Conservation (phyloP, 306 rosid species). For the Delonix regia region DNA sequence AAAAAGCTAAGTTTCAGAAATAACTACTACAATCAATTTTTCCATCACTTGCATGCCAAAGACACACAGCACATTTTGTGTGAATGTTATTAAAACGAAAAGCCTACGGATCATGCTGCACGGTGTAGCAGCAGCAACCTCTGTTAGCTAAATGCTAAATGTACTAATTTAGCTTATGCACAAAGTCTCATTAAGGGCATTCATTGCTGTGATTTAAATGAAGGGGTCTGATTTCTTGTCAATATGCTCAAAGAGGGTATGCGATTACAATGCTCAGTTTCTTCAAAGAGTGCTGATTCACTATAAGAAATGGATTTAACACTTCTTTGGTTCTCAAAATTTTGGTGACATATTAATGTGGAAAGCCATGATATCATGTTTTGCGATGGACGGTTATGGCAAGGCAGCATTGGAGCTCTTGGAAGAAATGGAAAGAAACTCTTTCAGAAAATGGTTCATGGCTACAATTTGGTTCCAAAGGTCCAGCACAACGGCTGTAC, state of each 20-base stretch:
- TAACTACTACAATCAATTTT: too few relatives aligned
- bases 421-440: conserved; percentile 49
- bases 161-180: conserved; percentile 48
- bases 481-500: conserved; percentile 69
- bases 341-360: conserved; percentile 64
- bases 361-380: conserved; percentile 71
- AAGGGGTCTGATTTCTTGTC: conserved; percentile 43
- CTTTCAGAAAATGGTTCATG: conserved; percentile 53
- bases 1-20: too few relatives aligned
- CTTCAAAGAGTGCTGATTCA: conserved; percentile 54
- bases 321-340: conserved; percentile 52
- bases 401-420: conserved; percentile 55
- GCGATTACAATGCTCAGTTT: conserved; percentile 59
- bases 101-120: too few relatives aligned
- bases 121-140: too few relatives aligned
- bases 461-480: conserved; percentile 53
- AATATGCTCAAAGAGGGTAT: conserved; percentile 47
- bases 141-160: too few relatives aligned
- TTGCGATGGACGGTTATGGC: conserved; percentile 66
- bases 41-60: too few relatives aligned
- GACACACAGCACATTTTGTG: too few relatives aligned
- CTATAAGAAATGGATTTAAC: conserved; percentile 51
- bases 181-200: conserved; percentile 47
- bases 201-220: conserved; percentile 37
- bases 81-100: too few relatives aligned